A percentile compares a stretch with the other conserved stretches of the same genome.
These are phyloP conservation scores for Leptographium wingfieldii DNA, from an alignment of 2,329 filamentous ascomycete species.

Conservation along the genomic window DNA sequence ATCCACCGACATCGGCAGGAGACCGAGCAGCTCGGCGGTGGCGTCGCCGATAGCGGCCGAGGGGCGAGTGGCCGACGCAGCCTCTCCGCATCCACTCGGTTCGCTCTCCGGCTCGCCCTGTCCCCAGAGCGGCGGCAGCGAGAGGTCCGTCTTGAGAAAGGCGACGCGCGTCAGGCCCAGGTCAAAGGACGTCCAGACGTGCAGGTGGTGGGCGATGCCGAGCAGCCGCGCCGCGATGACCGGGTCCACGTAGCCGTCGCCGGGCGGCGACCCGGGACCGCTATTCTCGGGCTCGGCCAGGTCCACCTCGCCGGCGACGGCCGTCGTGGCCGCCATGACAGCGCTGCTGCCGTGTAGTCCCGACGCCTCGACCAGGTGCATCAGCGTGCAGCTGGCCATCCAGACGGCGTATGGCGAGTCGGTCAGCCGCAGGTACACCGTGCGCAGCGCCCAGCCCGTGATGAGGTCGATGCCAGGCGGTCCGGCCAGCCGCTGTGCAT, in stretches of 20 bases:
- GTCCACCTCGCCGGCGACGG: slow-evolving; percentile 11
- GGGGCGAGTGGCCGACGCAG: slow-evolving; percentile 12
- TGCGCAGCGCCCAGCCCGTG: slow-evolving; percentile 39
- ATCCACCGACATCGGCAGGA: slow-evolving; percentile 39
- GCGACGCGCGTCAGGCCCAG: slow-evolving; percentile 39
- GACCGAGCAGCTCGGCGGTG: slow-evolving; percentile 35
- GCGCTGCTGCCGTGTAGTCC: slow-evolving; percentile 29
- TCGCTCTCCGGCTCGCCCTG: slow-evolving; percentile 6
- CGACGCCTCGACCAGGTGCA: slow-evolving; percentile 45
- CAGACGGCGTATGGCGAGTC: slow-evolving; percentile 40
- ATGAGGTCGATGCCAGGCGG: slow-evolving; percentile 25
- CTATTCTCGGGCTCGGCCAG: no score
- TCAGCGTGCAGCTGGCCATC: slow-evolving; percentile 43
- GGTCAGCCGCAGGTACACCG: slow-evolving; percentile 39
- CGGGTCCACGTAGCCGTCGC: slow-evolving; percentile 18
- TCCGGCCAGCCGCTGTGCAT: slow-evolving; percentile 27
- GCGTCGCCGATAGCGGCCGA: slow-evolving; percentile 21
- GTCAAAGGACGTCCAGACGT: slow-evolving; percentile 47
- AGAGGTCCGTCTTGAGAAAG: slow-evolving; percentile 29
- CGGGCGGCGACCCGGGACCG: neutral
- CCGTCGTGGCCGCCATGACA: slow-evolving; percentile 15
- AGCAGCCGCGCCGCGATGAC: slow-evolving; percentile 21
- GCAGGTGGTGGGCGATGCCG: slow-evolving; percentile 42
- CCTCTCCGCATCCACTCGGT: neutral
- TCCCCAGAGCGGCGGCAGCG: slow-evolving; percentile 23